Conservation (phyloP, 805 yeast genomes). For the Dipodascus geniculatus region DNA sequence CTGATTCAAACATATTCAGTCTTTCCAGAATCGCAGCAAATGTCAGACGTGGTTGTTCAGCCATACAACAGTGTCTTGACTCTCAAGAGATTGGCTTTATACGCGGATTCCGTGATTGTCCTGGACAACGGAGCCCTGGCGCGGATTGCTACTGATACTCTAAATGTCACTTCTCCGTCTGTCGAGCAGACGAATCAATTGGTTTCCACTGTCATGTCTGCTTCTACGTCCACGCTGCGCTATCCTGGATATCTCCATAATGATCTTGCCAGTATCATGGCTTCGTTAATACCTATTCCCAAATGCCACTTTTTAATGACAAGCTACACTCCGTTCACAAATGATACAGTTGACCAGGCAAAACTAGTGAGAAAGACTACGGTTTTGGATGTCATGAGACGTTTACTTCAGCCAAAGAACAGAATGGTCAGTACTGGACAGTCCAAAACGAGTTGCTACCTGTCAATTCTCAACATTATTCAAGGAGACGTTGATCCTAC, state of each 20-base stretch:
- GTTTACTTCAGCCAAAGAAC: constrained; percentile 65
- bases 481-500: constrained; percentile 57
- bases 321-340: constrained; percentile 62
- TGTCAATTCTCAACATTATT: constrained; percentile 58
- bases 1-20: constrained; percentile 76
- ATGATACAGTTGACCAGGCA: constrained; percentile 47
- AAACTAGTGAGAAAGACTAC: constrained; percentile 56
- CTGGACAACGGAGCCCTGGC: constrained; percentile 82
- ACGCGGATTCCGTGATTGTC: constrained; percentile 78
- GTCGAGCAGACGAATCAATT: constrained; percentile 74
- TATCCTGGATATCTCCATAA: constrained; percentile 89
- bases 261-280: constrained; percentile 67
- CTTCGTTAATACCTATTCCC: constrained; percentile 79
- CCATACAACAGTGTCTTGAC: constrained; percentile 88
- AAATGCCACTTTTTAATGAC: constrained; percentile 65
- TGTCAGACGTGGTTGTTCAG: constrained; percentile 95
- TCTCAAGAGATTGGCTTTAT: constrained; percentile 66
- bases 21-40: constrained; percentile 67
- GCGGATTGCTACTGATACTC: constrained; percentile 52
- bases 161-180: constrained; percentile 48
- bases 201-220: constrained; percentile 74
- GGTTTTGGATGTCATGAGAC: constrained; percentile 76
- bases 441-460: constrained; percentile 38
- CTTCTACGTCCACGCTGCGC: constrained; percentile 75
- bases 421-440: constrained; percentile 48